Conservation (phyloP, 2,329 filamentous ascomycete species). For the Gnomoniopsis smithogilvyi region DNA sequence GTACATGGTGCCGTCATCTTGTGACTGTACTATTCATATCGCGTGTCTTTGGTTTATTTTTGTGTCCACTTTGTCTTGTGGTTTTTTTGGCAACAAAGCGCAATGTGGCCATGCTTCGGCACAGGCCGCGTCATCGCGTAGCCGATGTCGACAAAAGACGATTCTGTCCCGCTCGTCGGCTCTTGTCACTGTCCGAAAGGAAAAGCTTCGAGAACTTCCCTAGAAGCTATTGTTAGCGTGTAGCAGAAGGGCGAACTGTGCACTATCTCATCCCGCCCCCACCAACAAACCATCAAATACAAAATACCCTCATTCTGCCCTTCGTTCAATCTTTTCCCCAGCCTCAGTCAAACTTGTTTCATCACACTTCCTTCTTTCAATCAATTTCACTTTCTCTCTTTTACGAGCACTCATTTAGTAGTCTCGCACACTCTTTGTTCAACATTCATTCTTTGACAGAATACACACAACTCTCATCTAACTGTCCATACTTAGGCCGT, state of each 20-base stretch:
- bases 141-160: not conserved
- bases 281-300: not conserved
- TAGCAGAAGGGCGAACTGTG: conserved; percentile 3
- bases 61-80: not conserved
- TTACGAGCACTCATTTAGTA: not conserved
- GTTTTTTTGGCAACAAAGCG: not conserved
- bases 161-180: not conserved
- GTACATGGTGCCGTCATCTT: not conserved
- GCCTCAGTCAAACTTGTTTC: not conserved
- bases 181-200: not conserved
- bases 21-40: not conserved
- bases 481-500: conserved; percentile 2
- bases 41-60: not conserved
- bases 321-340: conserved; percentile 1
- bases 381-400: not conserved
- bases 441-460: not conserved
- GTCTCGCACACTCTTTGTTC: not conserved
- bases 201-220: not conserved
- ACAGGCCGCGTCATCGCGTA: not conserved
- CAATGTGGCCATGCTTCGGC: not conserved
- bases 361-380: not conserved
- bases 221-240: not conserved
- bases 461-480: not conserved
- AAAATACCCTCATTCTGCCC: not conserved
- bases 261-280: conserved; percentile 4